Evolutionary conservation across 768 basidiomycete species (phyloP).

Genomic region (Leccinellum luteum): DNA sequence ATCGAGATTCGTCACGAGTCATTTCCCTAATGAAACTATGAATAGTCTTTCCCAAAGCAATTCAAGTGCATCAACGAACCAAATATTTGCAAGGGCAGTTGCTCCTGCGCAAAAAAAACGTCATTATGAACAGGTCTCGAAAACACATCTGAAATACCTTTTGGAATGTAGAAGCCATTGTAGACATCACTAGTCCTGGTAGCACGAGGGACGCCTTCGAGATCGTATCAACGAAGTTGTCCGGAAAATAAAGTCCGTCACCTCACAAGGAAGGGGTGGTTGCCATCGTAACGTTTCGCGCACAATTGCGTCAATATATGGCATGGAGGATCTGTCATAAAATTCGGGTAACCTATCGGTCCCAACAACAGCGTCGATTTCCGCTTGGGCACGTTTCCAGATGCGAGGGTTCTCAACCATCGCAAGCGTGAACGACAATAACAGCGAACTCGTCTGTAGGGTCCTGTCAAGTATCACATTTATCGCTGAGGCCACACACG

Average conservation of each 20-base stretch:
- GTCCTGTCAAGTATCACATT: neutral
- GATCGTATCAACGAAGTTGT: neutral
- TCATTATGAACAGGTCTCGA: neutral
- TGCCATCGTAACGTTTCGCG: conserved; percentile 13
- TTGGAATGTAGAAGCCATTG: conserved; percentile 48
- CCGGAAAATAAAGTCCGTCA: neutral
- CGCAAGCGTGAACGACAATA: conserved; percentile 10
- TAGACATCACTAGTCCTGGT: conserved; percentile 39
- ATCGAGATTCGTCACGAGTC: conserved; percentile 17
- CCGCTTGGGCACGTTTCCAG: conserved; percentile 10
- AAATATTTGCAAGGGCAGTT: conserved; percentile 11
- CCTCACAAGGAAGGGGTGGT: conserved; percentile 5
- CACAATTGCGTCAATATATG: conserved; percentile 13
- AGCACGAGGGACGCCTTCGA: conserved; percentile 16
- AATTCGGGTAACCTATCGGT: conserved; percentile 8
- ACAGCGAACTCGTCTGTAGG: neutral
- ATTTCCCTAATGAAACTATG: conserved; percentile 13
- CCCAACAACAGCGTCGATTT: conserved; percentile 9
- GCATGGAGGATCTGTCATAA: conserved; percentile 3
- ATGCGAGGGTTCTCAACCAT: conserved; percentile 12
- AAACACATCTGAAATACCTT: conserved; percentile 28
- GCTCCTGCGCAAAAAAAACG: conserved; percentile 2
- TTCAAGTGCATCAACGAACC: neutral
- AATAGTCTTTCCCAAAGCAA: neutral
- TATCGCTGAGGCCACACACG: neutral